Base-by-base conservation (phyloP, 768 basidiomycete genomes). In the Mycena crocata region DNA sequence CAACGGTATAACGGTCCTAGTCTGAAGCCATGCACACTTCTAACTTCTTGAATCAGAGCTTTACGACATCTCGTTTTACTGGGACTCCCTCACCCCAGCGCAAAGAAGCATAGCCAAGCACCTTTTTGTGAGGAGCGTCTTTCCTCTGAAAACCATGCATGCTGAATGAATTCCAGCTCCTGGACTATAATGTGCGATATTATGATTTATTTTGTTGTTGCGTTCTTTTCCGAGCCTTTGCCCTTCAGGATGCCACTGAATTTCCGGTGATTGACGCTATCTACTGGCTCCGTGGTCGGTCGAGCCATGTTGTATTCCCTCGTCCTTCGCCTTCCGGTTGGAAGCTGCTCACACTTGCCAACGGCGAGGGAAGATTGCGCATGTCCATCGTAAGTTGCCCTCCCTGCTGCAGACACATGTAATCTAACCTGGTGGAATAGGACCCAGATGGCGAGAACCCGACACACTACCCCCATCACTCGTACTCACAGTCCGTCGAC, bases 141-240 rank as follows among this genome's bases (percentile, higher is more conserved):
- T 48, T 32, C 14, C 17, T 10, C 23, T n/a, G 10, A 28, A n/a
- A n/a, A n/a, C n/a, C 12, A 12, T 15, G 14, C 5, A 39, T 34
- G 28, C 39, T 50, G 31, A 61, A 23, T 8, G 30, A 14, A 39
- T 2, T 12, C n/a, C 15, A 62, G 34, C 23, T 54, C 21, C 30
- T 62, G 31, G 51, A 62, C 6, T 52, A 62, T 37, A 54, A 2
- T n/a, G 61, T n/a, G n/a, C n/a, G n/a, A n/a, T n/a, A n/a, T n/a
- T n/a, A n/a, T n/a, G n/a, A n/a, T n/a, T n/a, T 37, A 15, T 7
- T 35, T 40, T 31, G 19, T 24, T 7, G 15, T 5, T 21, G 5
- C 35, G 15, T n/a, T 48, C 7, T 5, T 3, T 9, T 23, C 19
- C 23, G 40, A 30, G 30, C 6, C 10, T 24, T 42, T 17, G n/a